Evolutionary conservation across 805 yeast species (phyloP).

Genomic region (Metschnikowia noctiluminum): DNA sequence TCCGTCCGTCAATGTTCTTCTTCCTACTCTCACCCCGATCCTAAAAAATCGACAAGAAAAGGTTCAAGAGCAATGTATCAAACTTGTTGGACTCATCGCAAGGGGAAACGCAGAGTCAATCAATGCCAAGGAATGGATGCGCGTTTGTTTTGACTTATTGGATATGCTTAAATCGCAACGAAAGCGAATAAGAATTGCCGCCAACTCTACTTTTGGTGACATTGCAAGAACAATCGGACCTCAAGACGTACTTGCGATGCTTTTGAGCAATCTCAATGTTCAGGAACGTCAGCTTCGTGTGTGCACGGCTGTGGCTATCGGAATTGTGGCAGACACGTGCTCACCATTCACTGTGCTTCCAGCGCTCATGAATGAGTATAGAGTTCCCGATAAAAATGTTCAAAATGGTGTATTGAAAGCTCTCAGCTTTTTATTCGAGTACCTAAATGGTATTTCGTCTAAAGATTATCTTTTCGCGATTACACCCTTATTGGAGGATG

Average conservation of each 20-base stretch:
- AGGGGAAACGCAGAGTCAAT: constrained; percentile 74
- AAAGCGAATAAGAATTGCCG: constrained; percentile 74
- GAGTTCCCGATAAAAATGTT: constrained; percentile 87
- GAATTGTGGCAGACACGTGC: constrained; percentile 91
- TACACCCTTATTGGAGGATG: constrained; percentile 80
- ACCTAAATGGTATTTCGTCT: constrained; percentile 71
- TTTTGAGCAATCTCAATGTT: constrained; percentile 78
- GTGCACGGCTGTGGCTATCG: constrained; percentile 97
- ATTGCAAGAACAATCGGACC: constrained; percentile 95
- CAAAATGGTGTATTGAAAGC: constrained; percentile 95
- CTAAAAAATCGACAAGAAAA: constrained; percentile 84
- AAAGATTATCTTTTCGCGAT: constrained; percentile 79
- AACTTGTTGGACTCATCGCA: constrained; percentile 79
- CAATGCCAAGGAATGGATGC: constrained; percentile 95
- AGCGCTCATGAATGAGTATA: constrained; percentile 91
- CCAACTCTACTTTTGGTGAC: constrained; percentile 86
- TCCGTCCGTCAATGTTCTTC: constrained; percentile 78
- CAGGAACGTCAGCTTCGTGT: constrained; percentile 96
- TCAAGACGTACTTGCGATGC: constrained; percentile 82
- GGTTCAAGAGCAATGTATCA: constrained; percentile 82
- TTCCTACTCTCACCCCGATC: constrained; percentile 90
- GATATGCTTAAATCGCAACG: constrained; percentile 83
- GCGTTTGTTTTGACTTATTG: constrained; percentile 84
- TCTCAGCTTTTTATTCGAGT: constrained; percentile 86
- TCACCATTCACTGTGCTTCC: constrained; percentile 92